Evolutionary conservation across 306 rosid species (phyloP).

Genomic region (Prunus salicina): DNA sequence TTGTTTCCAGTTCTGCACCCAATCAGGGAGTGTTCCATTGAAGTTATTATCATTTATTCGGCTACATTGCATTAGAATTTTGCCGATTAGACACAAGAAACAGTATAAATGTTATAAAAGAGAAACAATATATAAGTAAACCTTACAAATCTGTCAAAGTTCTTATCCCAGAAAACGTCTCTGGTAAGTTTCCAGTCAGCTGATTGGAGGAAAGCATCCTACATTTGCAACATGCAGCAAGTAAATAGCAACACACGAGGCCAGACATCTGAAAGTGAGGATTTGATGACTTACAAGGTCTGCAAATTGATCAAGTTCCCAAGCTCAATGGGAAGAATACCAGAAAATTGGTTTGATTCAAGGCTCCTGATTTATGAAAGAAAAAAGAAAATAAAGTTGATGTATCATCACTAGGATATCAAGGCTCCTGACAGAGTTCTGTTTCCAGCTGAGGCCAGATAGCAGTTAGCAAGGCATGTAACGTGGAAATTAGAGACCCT

Average conservation of each 20-base stretch:
- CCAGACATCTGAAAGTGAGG: not conserved
- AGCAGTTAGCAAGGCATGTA: not conserved
- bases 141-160: constrained; percentile 15
- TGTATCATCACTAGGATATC: not conserved
- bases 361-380: constrained; percentile 18
- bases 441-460: not conserved
- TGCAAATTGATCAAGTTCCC: constrained; percentile 23
- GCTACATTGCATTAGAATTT: constrained; percentile 5
- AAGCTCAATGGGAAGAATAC: constrained; percentile 31
- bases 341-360: constrained; percentile 37
- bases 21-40: constrained; percentile 9
- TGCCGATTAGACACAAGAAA: not conserved
- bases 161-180: constrained; percentile 13
- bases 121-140: not conserved
- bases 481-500: not conserved
- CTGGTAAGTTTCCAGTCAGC: constrained; percentile 22
- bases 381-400: not conserved
- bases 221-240: not conserved
- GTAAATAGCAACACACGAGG: not conserved
- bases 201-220: constrained; percentile 27
- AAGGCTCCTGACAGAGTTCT: too few species aligned
- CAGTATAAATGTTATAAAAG: not conserved
- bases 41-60: constrained; percentile 23
- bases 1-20: constrained; percentile 17
- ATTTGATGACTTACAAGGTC: not conserved